Percentiles rank a stretch among this genome's conserved stretches.
phyloP scores from a whole-genome alignment of 495 filamentous ascomycete genomes.

The Evansstolkia leycettana region DNA sequence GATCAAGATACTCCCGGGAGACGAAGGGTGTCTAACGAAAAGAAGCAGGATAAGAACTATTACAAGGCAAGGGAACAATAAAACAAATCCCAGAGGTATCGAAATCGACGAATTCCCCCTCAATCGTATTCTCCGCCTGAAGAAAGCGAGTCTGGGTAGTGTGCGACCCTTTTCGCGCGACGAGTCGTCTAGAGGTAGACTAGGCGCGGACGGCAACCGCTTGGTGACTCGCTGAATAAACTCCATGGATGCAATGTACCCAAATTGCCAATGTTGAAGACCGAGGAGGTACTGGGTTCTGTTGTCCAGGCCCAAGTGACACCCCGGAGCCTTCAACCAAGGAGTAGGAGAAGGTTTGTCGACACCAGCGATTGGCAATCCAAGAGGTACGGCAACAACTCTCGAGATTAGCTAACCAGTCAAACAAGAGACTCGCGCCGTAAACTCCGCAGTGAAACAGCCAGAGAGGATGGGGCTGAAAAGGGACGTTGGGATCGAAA shows the following conservation, averaged over 20 bases:
- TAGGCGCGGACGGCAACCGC: constrained; percentile 49
- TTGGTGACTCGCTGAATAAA: constrained; percentile 51
- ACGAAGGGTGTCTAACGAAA: constrained; percentile 80
- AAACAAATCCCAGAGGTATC: constrained; percentile 82
- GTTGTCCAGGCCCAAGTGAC: constrained; percentile 14
- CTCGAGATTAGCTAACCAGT: neutral
- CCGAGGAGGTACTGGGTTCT: constrained; percentile 5
- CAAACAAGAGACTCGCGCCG: neutral
- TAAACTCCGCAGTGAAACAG: neutral
- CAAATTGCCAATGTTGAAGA: neutral
- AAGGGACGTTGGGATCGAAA: constrained; percentile 17
- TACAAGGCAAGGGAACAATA: constrained; percentile 86
- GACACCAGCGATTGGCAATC: neutral
- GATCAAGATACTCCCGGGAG: constrained; percentile 71
- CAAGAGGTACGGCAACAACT: neutral
- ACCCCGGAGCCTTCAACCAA: constrained; percentile 10
- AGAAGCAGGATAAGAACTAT: constrained; percentile 83
- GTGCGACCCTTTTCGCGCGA: constrained; percentile 40
- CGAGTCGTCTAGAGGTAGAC: constrained; percentile 47
- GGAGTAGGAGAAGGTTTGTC: constrained; percentile 7
- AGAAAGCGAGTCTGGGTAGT: constrained; percentile 61
- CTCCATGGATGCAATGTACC: constrained; percentile 37
- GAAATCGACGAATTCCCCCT: constrained; percentile 90
- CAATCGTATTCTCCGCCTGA: constrained; percentile 79
- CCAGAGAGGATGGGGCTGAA: constrained; percentile 5